Conservation (phyloP, 371 early-diverging fungal species). For the Apophysomyces trapeziformis region DNA sequence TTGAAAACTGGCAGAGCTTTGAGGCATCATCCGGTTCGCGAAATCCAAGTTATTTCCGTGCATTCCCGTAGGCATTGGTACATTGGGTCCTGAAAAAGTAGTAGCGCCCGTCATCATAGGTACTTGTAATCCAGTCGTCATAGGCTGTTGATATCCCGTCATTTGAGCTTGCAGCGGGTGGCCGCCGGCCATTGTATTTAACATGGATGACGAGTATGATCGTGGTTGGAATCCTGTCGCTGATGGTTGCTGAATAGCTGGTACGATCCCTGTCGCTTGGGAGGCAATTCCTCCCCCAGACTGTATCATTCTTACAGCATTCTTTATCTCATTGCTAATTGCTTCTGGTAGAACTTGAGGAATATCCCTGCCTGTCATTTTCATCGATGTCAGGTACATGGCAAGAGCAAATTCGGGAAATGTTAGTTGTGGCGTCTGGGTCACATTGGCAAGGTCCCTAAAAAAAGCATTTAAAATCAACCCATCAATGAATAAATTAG, state of each 20-base stretch:
- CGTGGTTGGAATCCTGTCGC: slow-evolving; percentile 17
- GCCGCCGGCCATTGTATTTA: slow-evolving; percentile 12
- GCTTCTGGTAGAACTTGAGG: slow-evolving; percentile 43
- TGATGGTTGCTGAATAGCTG: slow-evolving; percentile 14
- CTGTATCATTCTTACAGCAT: slow-evolving; percentile 33
- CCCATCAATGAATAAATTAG: neutral
- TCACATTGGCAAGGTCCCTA: slow-evolving; percentile 56
- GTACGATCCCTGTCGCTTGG: slow-evolving; percentile 19
- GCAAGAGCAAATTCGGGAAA: slow-evolving; percentile 66
- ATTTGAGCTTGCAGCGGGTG: slow-evolving; percentile 14
- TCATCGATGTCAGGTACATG: slow-evolving; percentile 61
- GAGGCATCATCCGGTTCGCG: slow-evolving; percentile 56
- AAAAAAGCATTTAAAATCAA: neutral
- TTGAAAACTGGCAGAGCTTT: slow-evolving; percentile 12
- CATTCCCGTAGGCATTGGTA: slow-evolving; percentile 52
- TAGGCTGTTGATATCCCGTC: slow-evolving; percentile 20
- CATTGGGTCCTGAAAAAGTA: slow-evolving; percentile 19
- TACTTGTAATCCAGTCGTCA: slow-evolving; percentile 27
- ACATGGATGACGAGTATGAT: slow-evolving; percentile 23
- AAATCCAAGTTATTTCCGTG: slow-evolving; percentile 43
- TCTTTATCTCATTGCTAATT: slow-evolving; percentile 41
- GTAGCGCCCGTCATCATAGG: slow-evolving; percentile 44
- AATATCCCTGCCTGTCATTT: slow-evolving; percentile 51
- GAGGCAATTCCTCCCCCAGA: slow-evolving; percentile 10
- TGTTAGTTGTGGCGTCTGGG: slow-evolving; percentile 50